Evolutionary conservation across 1,139 yeast genomes (phyloP).

Genomic region (Chernovozyma aurita): DNA sequence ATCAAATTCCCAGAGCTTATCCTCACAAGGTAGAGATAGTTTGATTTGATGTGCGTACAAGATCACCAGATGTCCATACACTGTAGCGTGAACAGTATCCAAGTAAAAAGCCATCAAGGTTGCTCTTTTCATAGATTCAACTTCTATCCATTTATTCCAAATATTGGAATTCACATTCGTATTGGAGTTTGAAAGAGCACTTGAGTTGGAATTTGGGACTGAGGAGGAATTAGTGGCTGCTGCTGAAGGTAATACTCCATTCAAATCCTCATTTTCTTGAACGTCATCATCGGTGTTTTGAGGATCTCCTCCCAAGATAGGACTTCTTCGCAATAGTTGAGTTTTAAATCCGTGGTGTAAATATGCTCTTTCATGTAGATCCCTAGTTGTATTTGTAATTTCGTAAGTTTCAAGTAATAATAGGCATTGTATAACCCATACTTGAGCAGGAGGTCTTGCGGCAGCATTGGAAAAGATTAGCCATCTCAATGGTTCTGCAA

Average conservation of each 20-base stretch:
- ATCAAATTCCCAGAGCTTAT: constrained; percentile 22
- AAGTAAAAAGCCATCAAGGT: constrained; percentile 28
- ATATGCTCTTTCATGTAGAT: constrained; percentile 64
- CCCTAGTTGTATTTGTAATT: constrained; percentile 39
- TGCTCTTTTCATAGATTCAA: constrained; percentile 29
- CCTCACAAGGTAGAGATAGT: constrained; percentile 28
- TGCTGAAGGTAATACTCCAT: background rate
- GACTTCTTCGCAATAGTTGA: constrained; percentile 64
- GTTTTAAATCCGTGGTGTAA: constrained; percentile 72
- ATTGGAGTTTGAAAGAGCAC: background rate
- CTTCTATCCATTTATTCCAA: constrained; percentile 32
- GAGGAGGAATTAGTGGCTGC: background rate
- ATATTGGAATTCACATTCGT: background rate
- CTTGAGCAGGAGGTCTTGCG: constrained; percentile 49
- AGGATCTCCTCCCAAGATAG: constrained; percentile 64
- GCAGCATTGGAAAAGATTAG: constrained; percentile 51
- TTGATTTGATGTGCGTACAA: constrained; percentile 29
- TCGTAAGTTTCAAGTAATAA: constrained; percentile 60
- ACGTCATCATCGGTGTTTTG: constrained; percentile 17
- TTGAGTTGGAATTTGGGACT: background rate
- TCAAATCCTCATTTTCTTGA: background rate
- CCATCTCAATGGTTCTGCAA: constrained; percentile 64
- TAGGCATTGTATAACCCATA: constrained; percentile 63
- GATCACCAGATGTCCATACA: constrained; percentile 27
- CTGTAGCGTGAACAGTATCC: constrained; percentile 29